Base-by-base conservation (phyloP, 2,329 filamentous ascomycete species). In the Lizonia empirigonia region DNA sequence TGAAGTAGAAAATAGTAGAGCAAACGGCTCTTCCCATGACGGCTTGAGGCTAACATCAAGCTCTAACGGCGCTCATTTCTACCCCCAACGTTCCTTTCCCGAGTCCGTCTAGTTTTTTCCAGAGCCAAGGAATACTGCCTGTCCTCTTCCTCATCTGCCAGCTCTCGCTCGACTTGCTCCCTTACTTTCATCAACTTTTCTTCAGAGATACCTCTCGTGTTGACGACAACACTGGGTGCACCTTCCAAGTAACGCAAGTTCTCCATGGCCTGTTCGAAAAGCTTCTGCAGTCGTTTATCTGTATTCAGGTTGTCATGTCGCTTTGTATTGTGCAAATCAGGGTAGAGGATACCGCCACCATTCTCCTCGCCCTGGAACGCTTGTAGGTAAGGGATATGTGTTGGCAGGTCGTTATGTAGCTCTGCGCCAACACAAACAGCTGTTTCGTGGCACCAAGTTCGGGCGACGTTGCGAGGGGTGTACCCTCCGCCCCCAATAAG, bases 371-470 rank as follows among this genome's bases (percentile, higher is more conserved):
- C 85, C 44, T 72, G 65, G 75, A 99, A 99, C 57, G 95, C 91
- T 57, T 90, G 86, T 50, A 91, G 85, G 80, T 93, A 95, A 0
- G 91, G 90, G 7, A 93, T 85, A 64, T 95, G 86, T 27, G 83
- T 76, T 0, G 94, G 93, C 22, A 97, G 87, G 10, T 85, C 82
- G 15, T 88, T 83, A 69, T 83, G 78, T 57, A 97, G 87, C 50
- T 84, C 82, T 57, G 88, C 81, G 60, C 87, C 86, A 56, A 95
- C 89, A 53, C 91, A 91, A 61, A 97, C 90, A 54, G 89, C 89
- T 10, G 94, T 99, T 77, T 99, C 94, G 75, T 96, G 93, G 19
- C 92, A 91, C 94, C 94, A 99, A 23, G 93, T 91, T 45, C 94
- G 88, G 33, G 94, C 94, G 6, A 99, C 94, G 67, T 99, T 99